Evolutionary conservation across 305 asterid genomes (phyloP), one percentile per base, ranked within the genome.

Genomic region (Fraxinus albicans): DNA sequence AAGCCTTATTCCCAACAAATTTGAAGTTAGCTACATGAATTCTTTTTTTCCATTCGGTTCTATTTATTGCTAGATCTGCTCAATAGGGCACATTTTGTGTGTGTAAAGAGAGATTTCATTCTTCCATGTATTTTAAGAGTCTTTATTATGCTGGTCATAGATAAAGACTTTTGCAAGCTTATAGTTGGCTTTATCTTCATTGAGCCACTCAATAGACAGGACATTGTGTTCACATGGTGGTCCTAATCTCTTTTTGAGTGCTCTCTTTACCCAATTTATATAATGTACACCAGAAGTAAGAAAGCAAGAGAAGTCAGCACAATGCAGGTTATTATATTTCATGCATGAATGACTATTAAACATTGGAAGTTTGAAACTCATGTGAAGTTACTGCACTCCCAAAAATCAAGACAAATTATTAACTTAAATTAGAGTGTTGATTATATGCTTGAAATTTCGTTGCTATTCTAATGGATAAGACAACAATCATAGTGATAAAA

Each of bases 151-250:
- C 72, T 89, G 89, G 77, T 85, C 77, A 80, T 81, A 80, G 75
- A 36, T 69, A 70, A 67, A 85, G 69, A 77, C 74, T 80, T 44
- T 82, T 81, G 80, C 75, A 81, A 78, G 86, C 80, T 84, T 82
- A 60, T 83, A 15, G 81, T 85, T 86, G 90, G 86, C 78, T 88
- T 89, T 85, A 73, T 80, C 65, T 40, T 73, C 91, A 89, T 93
- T 83, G 98, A 92, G 96, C 96, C 96, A 90, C 94, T 85, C 91
- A 86, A 93, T 58, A 47, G 42, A 76, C 85, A 83, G 79, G 29
- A 84, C 81, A 76, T 86, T 83, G 81, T 63, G 44, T 33, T 81
- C 80, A 83, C 83, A 85, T 86, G 89, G 87, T 53, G 53, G 21
- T 53, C 77, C 79, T 80, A 34, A 27, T 83, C 82, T 65, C 60